These are phyloP conservation scores for Pestalotiopsis fici DNA, from an alignment of 2,329 filamentous ascomycete genomes.

Conservation along the genomic window DNA sequence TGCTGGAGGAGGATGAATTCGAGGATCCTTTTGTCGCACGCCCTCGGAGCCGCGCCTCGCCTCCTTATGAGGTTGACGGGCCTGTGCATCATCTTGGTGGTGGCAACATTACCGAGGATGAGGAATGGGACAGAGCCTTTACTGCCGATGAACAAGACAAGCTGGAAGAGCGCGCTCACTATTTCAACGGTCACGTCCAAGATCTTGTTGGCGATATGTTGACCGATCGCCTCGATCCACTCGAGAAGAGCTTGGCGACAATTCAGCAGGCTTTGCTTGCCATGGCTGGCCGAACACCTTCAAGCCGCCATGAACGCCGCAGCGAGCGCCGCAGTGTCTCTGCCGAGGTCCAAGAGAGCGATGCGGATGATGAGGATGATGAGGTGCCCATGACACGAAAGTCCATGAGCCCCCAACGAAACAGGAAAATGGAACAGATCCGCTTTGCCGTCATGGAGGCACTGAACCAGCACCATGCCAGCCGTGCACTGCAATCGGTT, in stretches of 20 bases:
- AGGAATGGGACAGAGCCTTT: slow-evolving; percentile 90
- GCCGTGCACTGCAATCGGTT: slow-evolving; percentile 31
- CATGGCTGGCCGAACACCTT: slow-evolving; percentile 55
- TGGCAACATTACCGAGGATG: slow-evolving; percentile 66
- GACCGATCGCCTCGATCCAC: slow-evolving; percentile 73
- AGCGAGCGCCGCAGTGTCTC: slow-evolving; percentile 65
- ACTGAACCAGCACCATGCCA: slow-evolving; percentile 57
- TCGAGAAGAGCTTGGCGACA: slow-evolving; percentile 75
- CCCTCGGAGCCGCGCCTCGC: slow-evolving; percentile 35
- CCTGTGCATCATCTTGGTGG: slow-evolving; percentile 65
- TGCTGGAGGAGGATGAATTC: slow-evolving; percentile 54
- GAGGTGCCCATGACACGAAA: slow-evolving; percentile 61
- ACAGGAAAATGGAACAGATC: slow-evolving; percentile 83
- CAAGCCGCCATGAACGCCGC: slow-evolving; percentile 45
- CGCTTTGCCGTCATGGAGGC: slow-evolving; percentile 73
- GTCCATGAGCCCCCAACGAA: slow-evolving; percentile 75
- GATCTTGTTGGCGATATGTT: slow-evolving; percentile 79
- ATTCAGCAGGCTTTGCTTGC: slow-evolving; percentile 72
- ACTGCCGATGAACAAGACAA: slow-evolving; percentile 83
- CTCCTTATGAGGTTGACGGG: slow-evolving; percentile 40
- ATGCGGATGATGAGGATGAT: slow-evolving; percentile 93
- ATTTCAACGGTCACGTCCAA: slow-evolving; percentile 91
- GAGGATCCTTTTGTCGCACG: slow-evolving; percentile 65
- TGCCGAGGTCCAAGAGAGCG: slow-evolving; percentile 74
- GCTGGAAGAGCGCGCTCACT: slow-evolving; percentile 76